A percentile compares a stretch with the other conserved stretches of the same genome.
Evolutionary conservation across 2,329 filamentous ascomycete species (phyloP).

Genomic region (Lachnellula willkommii): DNA sequence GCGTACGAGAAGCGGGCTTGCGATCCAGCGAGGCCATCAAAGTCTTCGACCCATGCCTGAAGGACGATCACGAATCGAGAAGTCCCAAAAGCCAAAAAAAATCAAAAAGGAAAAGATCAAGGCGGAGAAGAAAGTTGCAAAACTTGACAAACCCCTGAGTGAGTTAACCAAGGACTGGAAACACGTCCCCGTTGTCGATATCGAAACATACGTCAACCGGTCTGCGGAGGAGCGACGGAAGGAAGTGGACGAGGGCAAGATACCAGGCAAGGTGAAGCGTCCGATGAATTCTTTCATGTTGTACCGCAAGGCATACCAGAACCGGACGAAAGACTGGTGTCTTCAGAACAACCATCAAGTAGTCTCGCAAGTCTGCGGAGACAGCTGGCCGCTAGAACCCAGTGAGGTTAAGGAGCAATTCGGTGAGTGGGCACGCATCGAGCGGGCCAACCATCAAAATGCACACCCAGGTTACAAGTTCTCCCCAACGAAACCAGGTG

Average conservation of each 20-base stretch:
- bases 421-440: slow-evolving; percentile 70
- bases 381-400: slow-evolving; percentile 79
- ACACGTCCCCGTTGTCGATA: slow-evolving; percentile 65
- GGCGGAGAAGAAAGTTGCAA: slow-evolving; percentile 43
- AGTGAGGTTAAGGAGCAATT: slow-evolving; percentile 68
- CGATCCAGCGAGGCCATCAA: slow-evolving; percentile 22
- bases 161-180: slow-evolving; percentile 60
- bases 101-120: slow-evolving; percentile 36
- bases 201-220: slow-evolving; percentile 73
- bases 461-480: slow-evolving; percentile 95
- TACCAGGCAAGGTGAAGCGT: slow-evolving; percentile 72
- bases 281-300: slow-evolving; percentile 99
- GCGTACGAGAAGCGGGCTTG: slow-evolving; percentile 27
- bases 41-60: slow-evolving; percentile 26
- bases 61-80: slow-evolving; percentile 19
- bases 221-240: slow-evolving; percentile 57
- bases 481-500: slow-evolving; percentile 65
- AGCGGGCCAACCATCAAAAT: slow-evolving; percentile 76
- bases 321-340: slow-evolving; percentile 76
- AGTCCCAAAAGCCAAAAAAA: slow-evolving; percentile 34
- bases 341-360: slow-evolving; percentile 88
- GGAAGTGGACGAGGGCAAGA: slow-evolving; percentile 65
- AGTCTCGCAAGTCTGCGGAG: slow-evolving; percentile 80
- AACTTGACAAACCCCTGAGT: slow-evolving; percentile 63
- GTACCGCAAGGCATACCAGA: slow-evolving; percentile 88